These are phyloP conservation scores for Fusarium goolgardi DNA, from an alignment of 2,329 filamentous ascomycete species.

Conservation along the genomic window DNA sequence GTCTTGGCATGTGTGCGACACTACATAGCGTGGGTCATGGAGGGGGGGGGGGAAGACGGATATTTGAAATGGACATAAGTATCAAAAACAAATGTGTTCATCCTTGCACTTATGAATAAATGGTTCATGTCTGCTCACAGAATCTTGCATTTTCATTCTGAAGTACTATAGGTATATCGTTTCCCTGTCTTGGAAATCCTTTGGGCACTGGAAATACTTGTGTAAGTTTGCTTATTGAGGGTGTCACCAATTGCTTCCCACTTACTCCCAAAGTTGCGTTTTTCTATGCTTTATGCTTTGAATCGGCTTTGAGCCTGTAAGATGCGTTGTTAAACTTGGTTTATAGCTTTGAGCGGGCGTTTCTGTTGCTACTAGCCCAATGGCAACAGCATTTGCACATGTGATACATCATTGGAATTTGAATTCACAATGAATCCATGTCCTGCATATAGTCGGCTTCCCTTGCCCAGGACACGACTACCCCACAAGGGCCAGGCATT, in stretches of 20 bases:
- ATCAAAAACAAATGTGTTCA: background rate
- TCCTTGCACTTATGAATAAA: constrained; percentile 6
- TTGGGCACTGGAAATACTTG: background rate
- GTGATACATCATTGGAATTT: constrained; percentile 5
- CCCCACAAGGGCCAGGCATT: background rate
- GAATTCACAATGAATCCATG: constrained; percentile 11
- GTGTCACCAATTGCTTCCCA: background rate
- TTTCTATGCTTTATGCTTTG: background rate
- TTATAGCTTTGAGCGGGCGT: background rate
- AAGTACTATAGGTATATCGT: background rate
- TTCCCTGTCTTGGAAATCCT: background rate
- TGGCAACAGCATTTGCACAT: background rate
- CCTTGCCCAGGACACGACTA: too few relatives aligned
- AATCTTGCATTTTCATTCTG: background rate
- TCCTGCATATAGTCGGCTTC: background rate
- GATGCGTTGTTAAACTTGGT: background rate
- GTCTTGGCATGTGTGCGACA: too few relatives aligned
- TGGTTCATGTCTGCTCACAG: background rate
- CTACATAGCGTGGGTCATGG: constrained; percentile 1
- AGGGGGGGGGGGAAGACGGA: background rate
- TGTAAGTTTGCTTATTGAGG: background rate
- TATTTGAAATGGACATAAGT: constrained; percentile 12
- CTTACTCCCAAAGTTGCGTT: background rate
- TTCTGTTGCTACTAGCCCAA: background rate
- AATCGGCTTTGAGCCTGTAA: background rate